Conservation (phyloP, 805 yeast genomes). For the Candida hungchunana region DNA sequence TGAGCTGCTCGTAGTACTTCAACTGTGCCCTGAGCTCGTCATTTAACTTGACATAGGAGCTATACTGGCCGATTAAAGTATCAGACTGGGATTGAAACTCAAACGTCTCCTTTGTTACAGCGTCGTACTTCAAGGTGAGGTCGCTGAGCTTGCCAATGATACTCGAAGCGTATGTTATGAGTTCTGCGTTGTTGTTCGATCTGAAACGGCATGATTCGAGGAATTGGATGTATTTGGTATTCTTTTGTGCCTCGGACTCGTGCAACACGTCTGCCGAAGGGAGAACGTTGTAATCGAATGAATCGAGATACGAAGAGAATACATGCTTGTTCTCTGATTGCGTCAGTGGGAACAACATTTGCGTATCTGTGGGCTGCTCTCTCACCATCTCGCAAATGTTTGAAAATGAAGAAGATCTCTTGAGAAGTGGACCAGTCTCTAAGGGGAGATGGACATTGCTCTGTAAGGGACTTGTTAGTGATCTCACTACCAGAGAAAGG, state of each 20-base stretch:
- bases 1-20: conserved; percentile 63
- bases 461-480: no score
- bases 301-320: conserved; percentile 34
- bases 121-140: conserved; percentile 48
- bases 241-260: conserved; percentile 34
- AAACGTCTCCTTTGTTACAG: conserved; percentile 56
- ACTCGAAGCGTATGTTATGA: conserved; percentile 42
- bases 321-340: conserved; percentile 32
- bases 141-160: conserved; percentile 43
- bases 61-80: conserved; percentile 43
- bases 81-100: conserved; percentile 60
- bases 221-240: conserved; percentile 28
- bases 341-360: conserved; percentile 25
- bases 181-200: conserved; percentile 28
- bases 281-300: conserved; percentile 39
- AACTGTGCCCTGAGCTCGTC: conserved; percentile 46
- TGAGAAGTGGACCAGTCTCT: no score
- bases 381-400: no score
- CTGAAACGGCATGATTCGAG: conserved; percentile 31
- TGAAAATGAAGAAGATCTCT: conserved; percentile 17
- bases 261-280: conserved; percentile 38
- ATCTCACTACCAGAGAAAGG: no score
- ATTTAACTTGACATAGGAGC: conserved; percentile 37
- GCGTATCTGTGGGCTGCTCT: neutral
- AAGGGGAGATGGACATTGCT: no score